phyloP scores from a whole-genome alignment of 2,329 filamentous ascomycete species.

The Mycosphaerelloides madeirae region DNA sequence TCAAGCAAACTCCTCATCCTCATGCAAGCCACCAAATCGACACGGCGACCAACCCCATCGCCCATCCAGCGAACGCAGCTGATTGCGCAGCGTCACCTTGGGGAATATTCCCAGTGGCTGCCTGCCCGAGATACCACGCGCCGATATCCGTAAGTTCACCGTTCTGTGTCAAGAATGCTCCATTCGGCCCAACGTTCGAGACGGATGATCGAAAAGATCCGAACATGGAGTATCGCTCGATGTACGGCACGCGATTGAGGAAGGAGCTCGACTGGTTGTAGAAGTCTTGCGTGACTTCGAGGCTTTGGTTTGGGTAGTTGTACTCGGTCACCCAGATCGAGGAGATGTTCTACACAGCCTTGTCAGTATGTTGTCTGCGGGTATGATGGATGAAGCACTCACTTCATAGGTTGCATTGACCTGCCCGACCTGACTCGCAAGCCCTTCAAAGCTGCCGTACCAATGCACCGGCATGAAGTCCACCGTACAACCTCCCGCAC shows the following conservation, averaged over 20 bases:
- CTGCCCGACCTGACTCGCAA: conserved; percentile 63
- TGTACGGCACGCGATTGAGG: conserved; percentile 59
- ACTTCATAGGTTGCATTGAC: conserved; percentile 43
- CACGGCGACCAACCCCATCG: conserved; percentile 17
- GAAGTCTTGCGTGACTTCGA: conserved; percentile 57
- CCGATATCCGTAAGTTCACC: conserved; percentile 72
- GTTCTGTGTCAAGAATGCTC: conserved; percentile 62
- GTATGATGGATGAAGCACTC: conserved; percentile 38
- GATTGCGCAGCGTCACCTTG: conserved; percentile 25
- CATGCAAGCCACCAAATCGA: conserved; percentile 20
- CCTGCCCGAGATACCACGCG: conserved; percentile 66
- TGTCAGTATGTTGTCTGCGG: neutral
- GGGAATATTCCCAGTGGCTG: conserved; percentile 35
- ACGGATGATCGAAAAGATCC: conserved; percentile 62
- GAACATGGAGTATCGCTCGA: conserved; percentile 70
- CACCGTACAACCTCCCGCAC: conserved; percentile 41
- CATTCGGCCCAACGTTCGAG: conserved; percentile 71
- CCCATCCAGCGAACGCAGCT: conserved; percentile 28
- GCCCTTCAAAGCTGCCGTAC: conserved; percentile 62
- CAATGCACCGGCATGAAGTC: conserved; percentile 52
- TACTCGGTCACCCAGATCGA: conserved; percentile 77
- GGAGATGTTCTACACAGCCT: conserved; percentile 5
- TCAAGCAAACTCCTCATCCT: neutral
- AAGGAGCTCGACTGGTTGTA: conserved; percentile 64
- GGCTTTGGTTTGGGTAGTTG: conserved; percentile 53